Evolutionary conservation across 208 protist species (phyloP).

Genomic region (Ichthyophonus hoferi): DNA sequence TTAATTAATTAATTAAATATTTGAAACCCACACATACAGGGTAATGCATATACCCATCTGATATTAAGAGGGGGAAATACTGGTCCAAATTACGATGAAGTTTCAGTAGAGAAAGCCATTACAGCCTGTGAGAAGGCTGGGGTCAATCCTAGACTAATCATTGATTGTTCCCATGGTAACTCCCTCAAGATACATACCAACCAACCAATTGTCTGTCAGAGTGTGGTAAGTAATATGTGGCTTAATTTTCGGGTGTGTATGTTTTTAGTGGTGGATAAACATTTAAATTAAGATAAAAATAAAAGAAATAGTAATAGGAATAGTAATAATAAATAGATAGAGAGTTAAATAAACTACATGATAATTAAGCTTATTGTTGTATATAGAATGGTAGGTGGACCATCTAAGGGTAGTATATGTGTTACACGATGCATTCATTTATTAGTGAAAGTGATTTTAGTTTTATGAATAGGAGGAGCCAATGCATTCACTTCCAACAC

Average conservation of each 20-base stretch:
- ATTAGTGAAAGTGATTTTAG: too few relatives aligned
- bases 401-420: too few relatives aligned
- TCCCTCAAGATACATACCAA: conserved; percentile 58
- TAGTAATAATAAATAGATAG: background rate
- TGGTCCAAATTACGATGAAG: conserved; percentile 53
- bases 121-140: conserved; percentile 28
- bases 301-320: background rate
- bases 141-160: conserved; percentile 53
- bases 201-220: conserved; percentile 53
- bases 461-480: too few relatives aligned
- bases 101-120: conserved; percentile 28
- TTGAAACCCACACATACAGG: too few relatives aligned
- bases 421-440: too few relatives aligned
- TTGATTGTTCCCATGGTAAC: conserved; percentile 68
- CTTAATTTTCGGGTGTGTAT: background rate
- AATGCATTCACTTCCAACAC: too few relatives aligned
- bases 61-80: conserved; percentile 56
- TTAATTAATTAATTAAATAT: too few relatives aligned
- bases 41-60: conserved; percentile 61
- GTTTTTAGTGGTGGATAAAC: background rate
- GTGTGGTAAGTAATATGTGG: too few relatives aligned
- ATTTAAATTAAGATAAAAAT: conserved; percentile 3
- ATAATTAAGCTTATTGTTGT: too few relatives aligned
- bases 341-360: background rate
- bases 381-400: too few relatives aligned